A percentile compares a stretch with the other conserved stretches of the same genome.
These are phyloP conservation scores for Apophysomyces trapeziformis DNA, from an alignment of 371 early-diverging fungal species.

Conservation along the genomic window DNA sequence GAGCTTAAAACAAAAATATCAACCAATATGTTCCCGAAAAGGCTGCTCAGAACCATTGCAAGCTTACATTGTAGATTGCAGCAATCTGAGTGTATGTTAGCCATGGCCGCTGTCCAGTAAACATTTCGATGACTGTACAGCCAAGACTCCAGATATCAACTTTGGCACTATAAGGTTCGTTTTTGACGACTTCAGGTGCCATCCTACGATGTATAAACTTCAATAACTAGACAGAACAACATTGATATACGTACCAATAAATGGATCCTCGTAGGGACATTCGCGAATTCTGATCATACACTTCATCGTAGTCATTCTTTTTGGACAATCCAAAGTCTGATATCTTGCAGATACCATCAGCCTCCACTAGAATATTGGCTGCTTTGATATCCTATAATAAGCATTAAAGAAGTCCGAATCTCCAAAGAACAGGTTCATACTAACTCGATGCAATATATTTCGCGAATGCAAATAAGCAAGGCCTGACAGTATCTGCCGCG, in stretches of 20 bases:
- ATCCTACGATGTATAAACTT: slow-evolving; percentile 64
- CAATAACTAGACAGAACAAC: background rate
- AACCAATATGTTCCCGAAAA: background rate
- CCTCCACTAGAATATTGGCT: slow-evolving; percentile 89
- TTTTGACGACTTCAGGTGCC: slow-evolving; percentile 87
- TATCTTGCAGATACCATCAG: slow-evolving; percentile 91
- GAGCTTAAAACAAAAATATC: slow-evolving; percentile 42
- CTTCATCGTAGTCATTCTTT: slow-evolving; percentile 62
- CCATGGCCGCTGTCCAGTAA: slow-evolving; percentile 93
- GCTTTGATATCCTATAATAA: slow-evolving; percentile 87
- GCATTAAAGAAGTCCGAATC: background rate
- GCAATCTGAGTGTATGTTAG: slow-evolving; percentile 82
- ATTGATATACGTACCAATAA: background rate
- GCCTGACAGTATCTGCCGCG: slow-evolving; percentile 84
- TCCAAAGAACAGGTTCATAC: background rate
- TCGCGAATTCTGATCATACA: slow-evolving; percentile 40
- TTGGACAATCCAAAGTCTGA: slow-evolving; percentile 98
- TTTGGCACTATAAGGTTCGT: slow-evolving; percentile 75
- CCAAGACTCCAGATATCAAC: slow-evolving; percentile 90
- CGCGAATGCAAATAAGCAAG: slow-evolving; percentile 91
- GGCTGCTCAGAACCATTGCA: background rate
- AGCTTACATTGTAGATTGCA: slow-evolving; percentile 69
- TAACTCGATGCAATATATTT: slow-evolving; percentile 82
- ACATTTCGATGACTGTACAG: slow-evolving; percentile 96
- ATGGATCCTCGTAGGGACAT: slow-evolving; percentile 17